Percentiles rank a stretch among this genome's conserved stretches.
These are phyloP conservation scores for Leishmania lainsoni DNA, from an alignment of 208 protist genomes.

Conservation along the genomic window DNA sequence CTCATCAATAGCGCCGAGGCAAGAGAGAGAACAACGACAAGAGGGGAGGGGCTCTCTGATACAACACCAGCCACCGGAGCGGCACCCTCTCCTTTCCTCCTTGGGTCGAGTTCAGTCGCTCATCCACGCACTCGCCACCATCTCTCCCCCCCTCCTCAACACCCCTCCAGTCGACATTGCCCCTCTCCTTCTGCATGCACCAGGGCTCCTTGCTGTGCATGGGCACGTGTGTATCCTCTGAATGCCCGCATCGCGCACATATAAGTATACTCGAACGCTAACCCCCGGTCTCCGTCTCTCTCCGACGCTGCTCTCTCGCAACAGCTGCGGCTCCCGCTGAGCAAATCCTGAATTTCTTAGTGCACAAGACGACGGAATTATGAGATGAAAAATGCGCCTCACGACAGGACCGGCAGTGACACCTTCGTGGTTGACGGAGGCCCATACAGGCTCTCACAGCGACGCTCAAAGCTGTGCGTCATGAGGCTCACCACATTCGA, in stretches of 20 bases:
- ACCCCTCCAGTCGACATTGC: not conserved
- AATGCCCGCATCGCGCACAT: not conserved
- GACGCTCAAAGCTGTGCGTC: slow-evolving; percentile 80
- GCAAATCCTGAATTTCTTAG: not conserved
- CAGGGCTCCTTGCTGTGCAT: not conserved
- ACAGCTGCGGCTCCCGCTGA: not conserved
- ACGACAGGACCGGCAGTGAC: slow-evolving; percentile 34
- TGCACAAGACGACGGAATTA: not conserved
- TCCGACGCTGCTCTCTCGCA: not conserved
- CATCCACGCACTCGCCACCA: not conserved
- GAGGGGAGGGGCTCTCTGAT: not conserved
- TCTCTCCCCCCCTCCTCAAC: not conserved
- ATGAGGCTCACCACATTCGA: slow-evolving; percentile 77
- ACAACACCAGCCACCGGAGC: not conserved
- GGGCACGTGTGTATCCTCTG: not conserved
- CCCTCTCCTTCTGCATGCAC: not conserved
- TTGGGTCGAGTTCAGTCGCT: not conserved
- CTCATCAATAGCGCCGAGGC: not conserved
- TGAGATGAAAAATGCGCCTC: not conserved
- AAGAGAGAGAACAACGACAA: not conserved
- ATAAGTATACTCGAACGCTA: not conserved
- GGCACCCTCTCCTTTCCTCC: not conserved
- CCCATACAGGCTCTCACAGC: slow-evolving; percentile 70
- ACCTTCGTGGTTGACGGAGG: slow-evolving; percentile 54
- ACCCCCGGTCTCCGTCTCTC: not conserved